Percentiles rank a stretch among this genome's conserved stretches.
phyloP scores from a whole-genome alignment of 1,139 yeast genomes.

The Pichia sp. region DNA sequence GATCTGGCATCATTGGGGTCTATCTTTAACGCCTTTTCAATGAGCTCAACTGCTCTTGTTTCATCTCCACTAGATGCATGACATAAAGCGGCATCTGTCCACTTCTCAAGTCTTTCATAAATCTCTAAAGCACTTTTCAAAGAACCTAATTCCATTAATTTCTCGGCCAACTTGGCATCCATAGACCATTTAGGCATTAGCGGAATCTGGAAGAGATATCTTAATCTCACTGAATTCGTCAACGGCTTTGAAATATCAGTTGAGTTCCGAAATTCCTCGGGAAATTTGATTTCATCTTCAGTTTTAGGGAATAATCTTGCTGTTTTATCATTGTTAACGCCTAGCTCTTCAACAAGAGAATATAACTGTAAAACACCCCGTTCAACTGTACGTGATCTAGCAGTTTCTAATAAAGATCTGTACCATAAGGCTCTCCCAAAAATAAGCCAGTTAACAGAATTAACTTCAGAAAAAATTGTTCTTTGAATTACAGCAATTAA shows the following conservation, averaged over 20 bases:
- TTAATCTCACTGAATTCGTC: conserved; percentile 47
- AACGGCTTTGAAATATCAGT: conserved; percentile 20
- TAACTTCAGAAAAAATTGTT: conserved; percentile 47
- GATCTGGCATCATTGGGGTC: conserved; percentile 80
- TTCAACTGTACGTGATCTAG: conserved; percentile 79
- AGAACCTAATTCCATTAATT: conserved; percentile 80
- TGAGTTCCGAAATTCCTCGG: conserved; percentile 20
- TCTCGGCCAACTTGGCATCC: conserved; percentile 79
- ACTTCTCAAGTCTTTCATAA: conserved; percentile 69
- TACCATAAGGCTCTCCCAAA: conserved; percentile 87
- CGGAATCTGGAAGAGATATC: conserved; percentile 68
- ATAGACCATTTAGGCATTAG: conserved; percentile 80
- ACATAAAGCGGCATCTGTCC: conserved; percentile 84
- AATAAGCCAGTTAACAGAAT: conserved; percentile 63
- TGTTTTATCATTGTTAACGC: conserved; percentile 52
- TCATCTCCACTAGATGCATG: conserved; percentile 81
- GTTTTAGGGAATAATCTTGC: conserved; percentile 51
- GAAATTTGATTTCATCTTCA: conserved; percentile 28
- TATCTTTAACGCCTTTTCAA: conserved; percentile 45
- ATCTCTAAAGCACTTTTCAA: conserved; percentile 84
- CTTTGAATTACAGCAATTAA: conserved; percentile 67
- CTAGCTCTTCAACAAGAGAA: conserved; percentile 83
- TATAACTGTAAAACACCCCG: conserved; percentile 93
- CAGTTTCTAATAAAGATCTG: conserved; percentile 75
- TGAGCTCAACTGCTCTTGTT: conserved; percentile 52